Evolutionary conservation across 805 yeast species (phyloP).

Genomic region (Brettanomyces nanus): DNA sequence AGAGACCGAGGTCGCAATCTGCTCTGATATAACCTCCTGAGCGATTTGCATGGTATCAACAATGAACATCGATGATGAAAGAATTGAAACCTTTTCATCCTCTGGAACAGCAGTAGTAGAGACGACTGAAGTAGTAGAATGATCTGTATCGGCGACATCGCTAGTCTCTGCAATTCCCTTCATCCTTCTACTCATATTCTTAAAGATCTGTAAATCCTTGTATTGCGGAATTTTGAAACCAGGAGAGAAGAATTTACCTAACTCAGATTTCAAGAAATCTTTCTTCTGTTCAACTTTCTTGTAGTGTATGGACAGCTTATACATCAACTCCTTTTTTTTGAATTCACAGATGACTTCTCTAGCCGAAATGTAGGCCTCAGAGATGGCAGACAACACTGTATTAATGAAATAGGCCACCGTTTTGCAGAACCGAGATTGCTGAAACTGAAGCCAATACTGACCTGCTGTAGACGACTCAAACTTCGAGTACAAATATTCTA

Average conservation of each 20-base stretch:
- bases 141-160: conserved; percentile 3
- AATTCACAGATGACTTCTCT: conserved; percentile 7
- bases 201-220: conserved; percentile 18
- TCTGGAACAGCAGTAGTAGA: not conserved
- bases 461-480: conserved; percentile 15
- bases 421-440: conserved; percentile 8
- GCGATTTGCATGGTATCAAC: not conserved
- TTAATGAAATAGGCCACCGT: conserved; percentile 4
- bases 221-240: conserved; percentile 22
- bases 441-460: conserved; percentile 11
- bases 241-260: conserved; percentile 22
- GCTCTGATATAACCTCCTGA: too few relatives aligned
- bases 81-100: not conserved
- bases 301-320: conserved; percentile 20
- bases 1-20: not conserved
- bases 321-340: conserved; percentile 12
- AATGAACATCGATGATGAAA: not conserved
- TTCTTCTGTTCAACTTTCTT: conserved; percentile 23
- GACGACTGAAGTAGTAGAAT: not conserved
- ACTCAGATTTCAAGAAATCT: conserved; percentile 24
- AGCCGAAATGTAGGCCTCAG: conserved; percentile 3
- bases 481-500: conserved; percentile 7
- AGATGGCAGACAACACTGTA: not conserved
- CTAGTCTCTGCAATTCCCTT: conserved; percentile 2
- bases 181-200: conserved; percentile 7